Evolutionary conservation across 495 filamentous ascomycete species (phyloP), one percentile per base, ranked within the genome.

Genomic region (Aspergillus affinis): DNA sequence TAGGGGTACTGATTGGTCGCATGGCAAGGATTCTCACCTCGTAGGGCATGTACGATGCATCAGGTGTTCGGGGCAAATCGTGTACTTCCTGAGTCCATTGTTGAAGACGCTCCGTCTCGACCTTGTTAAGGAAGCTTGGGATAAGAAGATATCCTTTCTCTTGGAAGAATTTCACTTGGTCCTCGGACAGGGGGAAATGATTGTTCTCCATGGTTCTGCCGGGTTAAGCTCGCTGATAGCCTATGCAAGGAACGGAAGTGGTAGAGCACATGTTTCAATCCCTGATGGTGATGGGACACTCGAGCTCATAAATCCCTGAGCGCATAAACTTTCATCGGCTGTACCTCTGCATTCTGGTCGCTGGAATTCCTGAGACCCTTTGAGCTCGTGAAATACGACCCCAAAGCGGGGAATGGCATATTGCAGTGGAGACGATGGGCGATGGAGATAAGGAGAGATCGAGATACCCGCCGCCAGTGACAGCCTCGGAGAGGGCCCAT

Each of bases 11-110:
- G n/a, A 9, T 21, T 20, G 6, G 26, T 7, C 26, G 48, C 27
- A 30, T 6, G 12, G 30, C 7, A 50, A 19, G 52, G 17, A 21
- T 20, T 10, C 55, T 36, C 29, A 67, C 67, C 60, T 81, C 75
- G 55, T 80, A 80, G 3, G 78, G 76, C 78, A 81, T 80, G 65
- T 75, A 81, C 27, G 70, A 65, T 21, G 68, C 70, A 21, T 71
- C 71, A 0, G 73, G 48, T 0, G 74, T 74, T 7, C 71, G 72
- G 1, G 75, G 75, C 41, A 77, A 64, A 52, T 73, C 69, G 29
- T 78, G 66, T 6, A 80, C 69, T 56, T 80, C 76, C 44, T 72
- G 69, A 3, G 77, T 69, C 78, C 78, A 81, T 69, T 68, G 56
- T 57, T 76, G 76, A 0, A 81, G 61, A 8, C 55, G 26, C 9